Percentiles rank a stretch among this genome's conserved stretches.
Conservation (phyloP, 2,329 filamentous ascomycete species). For the Scolecobasidium constrictum region DNA sequence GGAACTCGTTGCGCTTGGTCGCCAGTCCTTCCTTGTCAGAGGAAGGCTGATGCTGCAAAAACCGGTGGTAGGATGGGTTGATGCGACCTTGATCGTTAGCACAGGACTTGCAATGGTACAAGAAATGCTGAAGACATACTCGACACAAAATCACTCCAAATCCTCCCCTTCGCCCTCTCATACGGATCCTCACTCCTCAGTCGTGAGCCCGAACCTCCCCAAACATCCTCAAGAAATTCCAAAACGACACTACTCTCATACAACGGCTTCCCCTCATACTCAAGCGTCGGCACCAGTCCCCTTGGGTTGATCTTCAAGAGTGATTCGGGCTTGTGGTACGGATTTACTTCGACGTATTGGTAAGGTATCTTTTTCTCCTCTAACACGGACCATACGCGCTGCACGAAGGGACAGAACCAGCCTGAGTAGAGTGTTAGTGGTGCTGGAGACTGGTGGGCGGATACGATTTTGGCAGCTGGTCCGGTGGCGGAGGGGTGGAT, state of each 20-base stretch:
- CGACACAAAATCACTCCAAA: constrained; percentile 66
- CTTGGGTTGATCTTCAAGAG: constrained; percentile 64
- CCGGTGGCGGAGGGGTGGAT: constrained; percentile 25
- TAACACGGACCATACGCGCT: constrained; percentile 62
- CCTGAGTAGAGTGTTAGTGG: constrained; percentile 57
- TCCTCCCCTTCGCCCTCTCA: constrained; percentile 50
- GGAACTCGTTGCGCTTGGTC: constrained; percentile 47
- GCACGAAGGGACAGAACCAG: constrained; percentile 63
- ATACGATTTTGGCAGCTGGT: constrained; percentile 19
- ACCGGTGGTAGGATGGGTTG: constrained; percentile 58
- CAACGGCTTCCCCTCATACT: constrained; percentile 45
- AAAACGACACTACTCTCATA: constrained; percentile 65
- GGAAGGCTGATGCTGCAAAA: constrained; percentile 37
- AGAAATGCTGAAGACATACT: not conserved
- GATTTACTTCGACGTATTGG: constrained; percentile 60
- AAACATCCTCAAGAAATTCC: constrained; percentile 68
- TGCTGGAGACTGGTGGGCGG: constrained; percentile 30
- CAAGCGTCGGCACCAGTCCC: constrained; percentile 63
- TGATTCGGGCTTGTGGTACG: constrained; percentile 59
- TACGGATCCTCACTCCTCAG: constrained; percentile 54
- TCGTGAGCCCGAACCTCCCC: constrained; percentile 35
- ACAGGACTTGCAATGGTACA: not conserved
- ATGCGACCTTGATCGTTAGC: constrained; percentile 41
- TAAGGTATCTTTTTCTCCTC: constrained; percentile 64
- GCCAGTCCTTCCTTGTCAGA: constrained; percentile 29